Base-by-base conservation (phyloP, 176 grass and related monocot species). In the Aegilops bicornis region DNA sequence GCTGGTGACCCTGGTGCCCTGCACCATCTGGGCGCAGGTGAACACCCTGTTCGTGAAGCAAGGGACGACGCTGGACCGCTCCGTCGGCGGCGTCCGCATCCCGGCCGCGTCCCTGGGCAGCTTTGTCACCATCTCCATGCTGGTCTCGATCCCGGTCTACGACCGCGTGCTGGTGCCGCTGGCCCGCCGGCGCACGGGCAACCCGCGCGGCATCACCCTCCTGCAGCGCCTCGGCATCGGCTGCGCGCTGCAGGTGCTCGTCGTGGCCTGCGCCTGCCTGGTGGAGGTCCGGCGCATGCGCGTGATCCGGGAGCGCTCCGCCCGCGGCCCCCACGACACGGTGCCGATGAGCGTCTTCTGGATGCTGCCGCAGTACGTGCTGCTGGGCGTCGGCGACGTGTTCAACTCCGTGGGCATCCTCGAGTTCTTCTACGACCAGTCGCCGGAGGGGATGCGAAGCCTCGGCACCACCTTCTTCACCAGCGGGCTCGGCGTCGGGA, bases 351-450 rank as follows among this genome's bases (percentile, higher is more conserved):
- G 86, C 77, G 85, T 95, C 36, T 84, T 95, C 84, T 95, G 94
- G 94, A 82, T 95, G 62, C 88, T 95, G 79, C 94, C 94, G 25
- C 94, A 95, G 83, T 95, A 95, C 82, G 65, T 85, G 27, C 76
- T 95, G 24, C 81, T 95, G 7, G 94, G 93, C 15, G 70, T 95
- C 15, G 90, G 88, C 69, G 93, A 95, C 67, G 93, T 95, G 60
- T 95, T 95, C 86, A 90, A 80, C 43, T 81, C 93, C 63, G 90
- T 95, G 32, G 93, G 93, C 19, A 76, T 95, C 83, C 86, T 92
- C 45, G 93, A 95, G 73, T 95, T 95, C 83, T 95, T 95, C 90
- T 95, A 95, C 45, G 90, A 95, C 47, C 93, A 95, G 83, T 95
- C 88, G 20, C 93, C 90, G 27, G 90, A 95, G 68, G 90, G 68